These are phyloP conservation scores for Rostrohypoxylon terebratum DNA, from an alignment of 495 filamentous ascomycete species.

Conservation along the genomic window DNA sequence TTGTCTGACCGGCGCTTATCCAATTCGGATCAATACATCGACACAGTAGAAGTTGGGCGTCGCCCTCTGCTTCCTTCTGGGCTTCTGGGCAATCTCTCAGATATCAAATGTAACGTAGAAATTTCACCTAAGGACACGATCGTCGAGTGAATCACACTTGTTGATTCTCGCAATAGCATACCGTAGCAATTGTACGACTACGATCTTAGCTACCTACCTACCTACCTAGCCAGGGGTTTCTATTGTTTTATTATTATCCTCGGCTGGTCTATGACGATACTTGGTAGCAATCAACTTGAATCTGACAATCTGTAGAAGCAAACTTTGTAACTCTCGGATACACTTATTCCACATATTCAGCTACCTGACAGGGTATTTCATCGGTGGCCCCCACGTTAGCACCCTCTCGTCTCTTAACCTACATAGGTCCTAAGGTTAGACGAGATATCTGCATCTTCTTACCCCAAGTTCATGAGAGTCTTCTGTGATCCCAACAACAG, in stretches of 20 bases:
- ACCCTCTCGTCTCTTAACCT: constrained; percentile 1
- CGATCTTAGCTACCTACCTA: background rate
- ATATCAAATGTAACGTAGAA: constrained; percentile 24
- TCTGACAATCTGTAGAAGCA: constrained; percentile 4
- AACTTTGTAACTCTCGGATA: background rate
- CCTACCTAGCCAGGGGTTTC: background rate
- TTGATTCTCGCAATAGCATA: constrained; percentile 1
- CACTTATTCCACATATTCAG: background rate
- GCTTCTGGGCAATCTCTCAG: constrained; percentile 9
- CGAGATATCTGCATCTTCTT: constrained; percentile 12
- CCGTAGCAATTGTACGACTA: constrained; percentile 1
- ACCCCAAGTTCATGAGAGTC: background rate
- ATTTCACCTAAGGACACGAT: constrained; percentile 8
- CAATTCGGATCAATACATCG: constrained; percentile 13
- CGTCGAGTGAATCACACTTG: constrained; percentile 7
- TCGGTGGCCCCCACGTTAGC: constrained; percentile 11
- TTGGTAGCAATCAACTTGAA: constrained; percentile 30
- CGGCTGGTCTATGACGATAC: constrained; percentile 21
- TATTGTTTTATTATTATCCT: constrained; percentile 14
- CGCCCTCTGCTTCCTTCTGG: constrained; percentile 15
- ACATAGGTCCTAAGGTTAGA: constrained; percentile 22
- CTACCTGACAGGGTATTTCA: constrained; percentile 10
- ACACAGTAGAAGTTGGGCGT: constrained; percentile 17
- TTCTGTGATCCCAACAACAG: constrained; percentile 15
- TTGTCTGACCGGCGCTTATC: constrained; percentile 14